These are phyloP conservation scores for Phytophthora quininea DNA, from an alignment of 352 stramenopile genomes.

Conservation along the genomic window DNA sequence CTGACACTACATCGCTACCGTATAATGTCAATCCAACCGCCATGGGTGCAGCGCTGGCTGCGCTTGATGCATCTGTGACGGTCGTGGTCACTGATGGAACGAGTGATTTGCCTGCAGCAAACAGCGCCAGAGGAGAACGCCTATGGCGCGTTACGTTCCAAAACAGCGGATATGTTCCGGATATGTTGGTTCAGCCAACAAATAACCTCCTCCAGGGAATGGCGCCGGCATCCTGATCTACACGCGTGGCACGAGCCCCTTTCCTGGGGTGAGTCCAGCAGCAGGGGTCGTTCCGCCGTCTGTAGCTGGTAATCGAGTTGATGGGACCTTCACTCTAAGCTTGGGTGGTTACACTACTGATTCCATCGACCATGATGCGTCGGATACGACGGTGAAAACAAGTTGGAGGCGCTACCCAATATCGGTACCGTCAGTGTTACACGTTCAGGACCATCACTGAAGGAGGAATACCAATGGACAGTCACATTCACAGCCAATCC, in stretches of 20 bases:
- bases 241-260: slow-evolving; percentile 55
- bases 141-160: slow-evolving; percentile 93
- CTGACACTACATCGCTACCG: slow-evolving; percentile 73
- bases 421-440: slow-evolving; percentile 90
- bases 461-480: slow-evolving; percentile 93
- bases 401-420: slow-evolving; percentile 93
- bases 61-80: slow-evolving; percentile 83
- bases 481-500: slow-evolving; percentile 94
- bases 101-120: slow-evolving; percentile 37
- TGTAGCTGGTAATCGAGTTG: slow-evolving; percentile 88
- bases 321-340: slow-evolving; percentile 87
- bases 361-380: slow-evolving; percentile 92
- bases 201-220: slow-evolving; percentile 88
- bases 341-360: slow-evolving; percentile 90
- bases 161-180: slow-evolving; percentile 91
- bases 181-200: slow-evolving; percentile 70
- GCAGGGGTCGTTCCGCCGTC: slow-evolving; percentile 46
- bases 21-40: slow-evolving; percentile 42
- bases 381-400: slow-evolving; percentile 91
- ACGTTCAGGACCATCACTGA: slow-evolving; percentile 81
- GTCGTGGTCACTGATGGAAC: slow-evolving; percentile 75
- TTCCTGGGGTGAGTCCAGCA: slow-evolving; percentile 4
- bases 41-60: slow-evolving; percentile 64
- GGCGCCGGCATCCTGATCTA: slow-evolving; percentile 85
- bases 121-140: slow-evolving; percentile 47